Evolutionary conservation across 495 filamentous ascomycete species (phyloP).

Genomic region (Hypoxylon trugodes): DNA sequence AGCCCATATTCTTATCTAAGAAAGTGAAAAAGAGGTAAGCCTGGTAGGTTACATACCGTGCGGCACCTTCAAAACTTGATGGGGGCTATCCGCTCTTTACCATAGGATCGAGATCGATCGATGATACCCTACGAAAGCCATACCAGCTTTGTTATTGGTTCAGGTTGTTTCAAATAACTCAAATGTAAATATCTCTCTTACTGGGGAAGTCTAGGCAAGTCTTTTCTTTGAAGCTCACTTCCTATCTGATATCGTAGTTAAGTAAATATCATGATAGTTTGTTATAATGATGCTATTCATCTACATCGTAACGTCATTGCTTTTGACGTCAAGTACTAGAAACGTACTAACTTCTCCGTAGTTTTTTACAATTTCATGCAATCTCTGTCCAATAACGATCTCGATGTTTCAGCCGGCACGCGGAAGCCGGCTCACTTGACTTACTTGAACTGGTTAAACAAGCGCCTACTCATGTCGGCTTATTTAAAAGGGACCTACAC

Average conservation of each 20-base stretch:
- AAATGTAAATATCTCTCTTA: neutral
- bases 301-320: constrained; percentile 1
- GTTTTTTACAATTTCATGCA: neutral
- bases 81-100: neutral
- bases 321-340: neutral
- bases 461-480: neutral
- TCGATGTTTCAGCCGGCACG: constrained; percentile 16
- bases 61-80: constrained; percentile 4
- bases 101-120: constrained; percentile 34
- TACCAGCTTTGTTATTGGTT: neutral
- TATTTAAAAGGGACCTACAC: neutral
- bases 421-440: neutral
- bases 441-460: constrained; percentile 7
- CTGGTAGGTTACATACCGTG: constrained; percentile 27
- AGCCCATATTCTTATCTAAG: constrained; percentile 3
- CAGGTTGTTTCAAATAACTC: neutral
- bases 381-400: constrained; percentile 15
- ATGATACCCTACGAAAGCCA: constrained; percentile 20
- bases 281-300: neutral
- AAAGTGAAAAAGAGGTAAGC: no score
- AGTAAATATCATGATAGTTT: neutral
- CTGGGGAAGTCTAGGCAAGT: neutral
- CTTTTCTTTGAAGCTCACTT: neutral
- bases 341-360: neutral
- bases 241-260: neutral